These are phyloP conservation scores for Septoria petroselini DNA, from an alignment of 2,329 filamentous ascomycete species.

Conservation along the genomic window DNA sequence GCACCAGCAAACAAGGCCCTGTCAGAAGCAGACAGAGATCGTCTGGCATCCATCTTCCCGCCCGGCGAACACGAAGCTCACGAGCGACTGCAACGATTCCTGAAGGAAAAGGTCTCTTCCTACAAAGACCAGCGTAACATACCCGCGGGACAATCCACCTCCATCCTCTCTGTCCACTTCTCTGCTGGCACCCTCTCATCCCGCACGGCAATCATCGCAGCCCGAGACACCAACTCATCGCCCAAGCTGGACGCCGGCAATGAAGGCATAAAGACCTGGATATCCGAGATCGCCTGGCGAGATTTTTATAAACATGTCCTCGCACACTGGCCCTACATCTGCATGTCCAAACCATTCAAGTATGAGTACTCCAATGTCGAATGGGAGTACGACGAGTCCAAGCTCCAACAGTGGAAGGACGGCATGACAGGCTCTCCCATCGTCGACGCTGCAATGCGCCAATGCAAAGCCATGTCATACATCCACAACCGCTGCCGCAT, in stretches of 20 bases:
- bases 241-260: constrained; percentile 64
- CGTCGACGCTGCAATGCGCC: constrained; percentile 82
- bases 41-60: constrained; percentile 63
- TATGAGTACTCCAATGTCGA: constrained; percentile 76
- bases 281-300: constrained; percentile 79
- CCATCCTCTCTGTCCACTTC: constrained; percentile 68
- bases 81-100: constrained; percentile 63
- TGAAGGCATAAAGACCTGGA: constrained; percentile 68
- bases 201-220: constrained; percentile 63
- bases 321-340: constrained; percentile 79
- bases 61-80: constrained; percentile 71
- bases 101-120: constrained; percentile 58
- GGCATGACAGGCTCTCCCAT: constrained; percentile 78
- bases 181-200: constrained; percentile 66
- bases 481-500: constrained; percentile 87
- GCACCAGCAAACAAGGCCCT: constrained; percentile 64
- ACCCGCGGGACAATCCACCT: constrained; percentile 61
- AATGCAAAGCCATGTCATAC: constrained; percentile 64
- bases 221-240: constrained; percentile 60
- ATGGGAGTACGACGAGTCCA: constrained; percentile 71
- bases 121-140: constrained; percentile 67
- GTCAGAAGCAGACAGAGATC: constrained; percentile 56
- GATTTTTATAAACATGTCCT: constrained; percentile 88
- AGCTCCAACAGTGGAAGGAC: constrained; percentile 70
- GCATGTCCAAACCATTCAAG: constrained; percentile 77